phyloP scores from a whole-genome alignment of 2,329 filamentous ascomycete species.

The Colletotrichum limetticola region DNA sequence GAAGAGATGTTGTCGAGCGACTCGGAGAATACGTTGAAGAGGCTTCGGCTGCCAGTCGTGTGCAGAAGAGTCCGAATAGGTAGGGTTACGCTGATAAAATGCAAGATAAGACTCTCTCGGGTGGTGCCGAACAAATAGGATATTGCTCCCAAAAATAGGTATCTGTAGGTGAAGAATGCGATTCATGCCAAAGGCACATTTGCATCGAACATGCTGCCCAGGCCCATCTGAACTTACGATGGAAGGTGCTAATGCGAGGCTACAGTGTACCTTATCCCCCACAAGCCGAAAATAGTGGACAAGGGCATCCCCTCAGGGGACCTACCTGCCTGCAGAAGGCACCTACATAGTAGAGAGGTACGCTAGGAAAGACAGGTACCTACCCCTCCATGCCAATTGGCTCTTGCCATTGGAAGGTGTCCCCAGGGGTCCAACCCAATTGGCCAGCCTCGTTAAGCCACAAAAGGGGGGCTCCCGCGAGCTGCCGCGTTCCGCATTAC shows the following conservation, averaged over 20 bases:
- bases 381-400: constrained; percentile 13
- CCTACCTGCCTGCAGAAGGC: not conserved
- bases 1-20: no score
- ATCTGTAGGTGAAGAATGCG: constrained; percentile 4
- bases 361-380: not conserved
- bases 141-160: not conserved
- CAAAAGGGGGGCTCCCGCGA: constrained; percentile 17
- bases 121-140: not conserved
- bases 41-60: not conserved
- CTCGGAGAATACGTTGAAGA: not conserved
- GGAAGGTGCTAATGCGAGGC: constrained; percentile 26
- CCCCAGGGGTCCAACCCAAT: not conserved
- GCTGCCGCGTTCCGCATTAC: constrained; percentile 30
- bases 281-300: constrained; percentile 21
- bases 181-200: constrained; percentile 15
- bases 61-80: not conserved
- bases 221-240: constrained; percentile 1
- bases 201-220: not conserved
- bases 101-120: not conserved
- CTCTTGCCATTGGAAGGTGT: not conserved
- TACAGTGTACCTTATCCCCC: constrained; percentile 12
- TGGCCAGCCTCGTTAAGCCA: constrained; percentile 32
- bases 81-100: not conserved
- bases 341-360: no score
- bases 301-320: not conserved